Percentiles rank a stretch among this genome's conserved stretches.
Conservation (phyloP, 139 green algal species). For the Closterium sp. region DNA sequence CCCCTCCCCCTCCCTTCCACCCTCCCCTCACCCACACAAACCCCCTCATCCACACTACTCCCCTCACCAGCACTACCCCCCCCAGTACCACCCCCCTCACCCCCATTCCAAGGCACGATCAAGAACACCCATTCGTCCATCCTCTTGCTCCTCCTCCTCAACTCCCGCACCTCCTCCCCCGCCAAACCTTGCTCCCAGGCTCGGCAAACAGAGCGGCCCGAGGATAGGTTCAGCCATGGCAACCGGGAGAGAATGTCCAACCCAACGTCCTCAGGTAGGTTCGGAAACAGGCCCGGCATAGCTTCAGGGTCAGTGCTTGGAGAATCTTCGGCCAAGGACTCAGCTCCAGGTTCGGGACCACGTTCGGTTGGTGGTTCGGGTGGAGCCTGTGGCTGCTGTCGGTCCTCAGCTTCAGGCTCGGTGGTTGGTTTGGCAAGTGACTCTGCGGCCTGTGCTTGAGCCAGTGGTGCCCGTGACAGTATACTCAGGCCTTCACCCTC, state of each 20-base stretch:
- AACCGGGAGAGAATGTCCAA: neutral
- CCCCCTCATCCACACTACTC: neutral
- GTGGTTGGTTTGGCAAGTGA: neutral
- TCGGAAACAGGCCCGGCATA: neutral
- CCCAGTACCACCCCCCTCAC: neutral
- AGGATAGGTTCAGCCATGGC: neutral
- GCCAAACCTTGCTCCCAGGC: neutral
- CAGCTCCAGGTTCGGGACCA: neutral
- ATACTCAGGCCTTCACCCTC: too few species aligned
- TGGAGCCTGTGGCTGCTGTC: neutral
- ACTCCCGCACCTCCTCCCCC: neutral
- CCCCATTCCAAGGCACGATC: neutral
- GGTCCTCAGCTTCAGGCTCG: neutral
- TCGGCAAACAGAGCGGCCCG: neutral
- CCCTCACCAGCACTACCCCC: neutral
- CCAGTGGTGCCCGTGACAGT: too few species aligned
- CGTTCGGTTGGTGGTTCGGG: neutral
- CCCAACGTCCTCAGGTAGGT: neutral
- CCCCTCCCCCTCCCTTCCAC: neutral
- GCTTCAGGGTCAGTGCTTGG: neutral
- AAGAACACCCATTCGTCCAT: neutral
- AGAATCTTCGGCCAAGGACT: neutral
- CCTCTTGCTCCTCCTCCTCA: neutral
- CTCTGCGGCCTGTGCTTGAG: too few species aligned
- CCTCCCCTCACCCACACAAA: neutral